A percentile compares a stretch with the other conserved stretches of the same genome.
These are phyloP conservation scores for Boletus insuetus DNA, from an alignment of 768 basidiomycete genomes.

Conservation along the genomic window DNA sequence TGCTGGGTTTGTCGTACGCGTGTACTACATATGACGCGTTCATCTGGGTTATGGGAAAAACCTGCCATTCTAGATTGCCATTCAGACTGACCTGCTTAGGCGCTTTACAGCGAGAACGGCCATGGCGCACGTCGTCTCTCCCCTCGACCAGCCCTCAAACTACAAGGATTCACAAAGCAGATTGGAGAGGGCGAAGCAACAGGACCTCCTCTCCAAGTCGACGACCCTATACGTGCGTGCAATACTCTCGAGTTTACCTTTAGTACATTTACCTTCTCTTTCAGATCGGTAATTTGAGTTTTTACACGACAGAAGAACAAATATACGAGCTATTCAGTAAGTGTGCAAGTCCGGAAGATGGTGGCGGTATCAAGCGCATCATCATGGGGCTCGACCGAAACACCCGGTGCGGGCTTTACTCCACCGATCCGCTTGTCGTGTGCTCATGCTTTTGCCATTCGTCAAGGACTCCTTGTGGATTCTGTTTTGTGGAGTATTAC, in stretches of 20 bases:
- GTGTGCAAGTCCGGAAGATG: conserved; percentile 82
- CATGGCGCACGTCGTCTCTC: conserved; percentile 84
- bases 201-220: conserved; percentile 78
- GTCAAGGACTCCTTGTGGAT: conserved; percentile 83
- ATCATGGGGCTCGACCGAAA: conserved; percentile 95
- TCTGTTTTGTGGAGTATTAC: conserved; percentile 97
- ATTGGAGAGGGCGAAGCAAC: conserved; percentile 74
- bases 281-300: conserved; percentile 89
- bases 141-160: conserved; percentile 92
- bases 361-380: conserved; percentile 88
- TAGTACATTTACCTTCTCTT: conserved; percentile 9
- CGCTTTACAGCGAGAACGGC: conserved; percentile 15
- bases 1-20: conserved; percentile 8
- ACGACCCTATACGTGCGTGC: conserved; percentile 85
- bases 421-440: neutral
- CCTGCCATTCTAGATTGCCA: conserved; percentile 22
- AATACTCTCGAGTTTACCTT: conserved; percentile 11
- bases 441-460: conserved; percentile 9
- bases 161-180: conserved; percentile 93
- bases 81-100: neutral
- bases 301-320: conserved; percentile 94
- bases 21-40: conserved; percentile 33
- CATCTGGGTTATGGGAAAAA: conserved; percentile 26
- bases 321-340: conserved; percentile 92
- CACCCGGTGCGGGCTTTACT: conserved; percentile 55